A percentile compares a stretch with the other conserved stretches of the same genome.
Evolutionary conservation across 2,329 filamentous ascomycete species (phyloP).

Genomic region (Colletotrichum graminicola): DNA sequence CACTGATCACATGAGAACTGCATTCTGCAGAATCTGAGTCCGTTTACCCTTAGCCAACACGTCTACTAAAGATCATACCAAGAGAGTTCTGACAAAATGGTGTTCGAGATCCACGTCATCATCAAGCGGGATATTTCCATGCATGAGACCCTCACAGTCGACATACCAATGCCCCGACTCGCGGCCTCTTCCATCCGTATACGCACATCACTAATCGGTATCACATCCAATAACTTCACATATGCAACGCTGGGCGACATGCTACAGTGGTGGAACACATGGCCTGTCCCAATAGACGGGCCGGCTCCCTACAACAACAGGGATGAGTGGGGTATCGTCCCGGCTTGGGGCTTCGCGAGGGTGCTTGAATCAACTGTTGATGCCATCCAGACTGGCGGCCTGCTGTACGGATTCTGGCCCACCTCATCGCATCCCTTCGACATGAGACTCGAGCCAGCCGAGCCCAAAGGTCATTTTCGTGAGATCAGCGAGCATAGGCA

Average conservation of each 20-base stretch:
- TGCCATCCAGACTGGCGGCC: constrained; percentile 49
- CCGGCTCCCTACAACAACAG: constrained; percentile 52
- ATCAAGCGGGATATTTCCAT: constrained; percentile 46
- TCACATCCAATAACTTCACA: constrained; percentile 52
- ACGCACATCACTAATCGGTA: constrained; percentile 47
- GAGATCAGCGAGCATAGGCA: constrained; percentile 52
- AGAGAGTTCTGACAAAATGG: constrained; percentile 5
- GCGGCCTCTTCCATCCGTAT: constrained; percentile 49
- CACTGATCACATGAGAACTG: background rate
- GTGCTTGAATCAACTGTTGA: constrained; percentile 56
- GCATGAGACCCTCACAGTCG: constrained; percentile 42
- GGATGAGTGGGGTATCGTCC: constrained; percentile 58
- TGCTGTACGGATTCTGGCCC: constrained; percentile 59
- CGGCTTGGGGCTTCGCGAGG: constrained; percentile 62
- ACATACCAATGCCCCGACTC: constrained; percentile 36
- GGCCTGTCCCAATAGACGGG: constrained; percentile 54
- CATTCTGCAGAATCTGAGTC: no score
- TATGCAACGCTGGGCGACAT: constrained; percentile 50
- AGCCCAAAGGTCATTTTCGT: constrained; percentile 49
- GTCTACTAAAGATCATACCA: no score
- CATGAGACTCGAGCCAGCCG: constrained; percentile 50
- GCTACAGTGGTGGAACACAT: constrained; percentile 57
- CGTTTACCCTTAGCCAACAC: rapidly evolving
- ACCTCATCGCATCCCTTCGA: constrained; percentile 54
- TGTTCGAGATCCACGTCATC: constrained; percentile 46